Base-by-base conservation (phyloP, 495 filamentous ascomycete species). In the Aspergillus ellipticus region DNA sequence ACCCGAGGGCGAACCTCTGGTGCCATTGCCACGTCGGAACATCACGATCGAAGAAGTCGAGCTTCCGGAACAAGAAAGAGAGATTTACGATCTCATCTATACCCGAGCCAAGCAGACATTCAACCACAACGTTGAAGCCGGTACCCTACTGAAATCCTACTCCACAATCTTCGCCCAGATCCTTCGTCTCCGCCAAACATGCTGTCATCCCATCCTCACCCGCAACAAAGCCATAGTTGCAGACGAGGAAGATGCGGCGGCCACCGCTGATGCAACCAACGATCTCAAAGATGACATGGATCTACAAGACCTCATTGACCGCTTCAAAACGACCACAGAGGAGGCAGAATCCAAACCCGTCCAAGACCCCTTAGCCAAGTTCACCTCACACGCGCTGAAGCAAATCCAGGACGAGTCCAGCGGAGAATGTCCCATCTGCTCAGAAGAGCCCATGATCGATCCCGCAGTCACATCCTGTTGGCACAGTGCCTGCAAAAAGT, bases 161-260 rank as follows among this genome's bases (percentile, higher is more conserved):
- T 95, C 93, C 0, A 95, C 89, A 33, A 96, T 98, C 59, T 95
- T 98, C 61, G 95, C 95, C 1, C 94, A 98, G 69, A 95, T 98
- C 65, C 81, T 97, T 10, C 86, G 94, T 17, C 88, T 98, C 28
- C 85, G 94, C 6, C 94, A 98, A 67, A 89, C 89, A 16, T 98
- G 94, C 68, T 97, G 93, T 60, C 94, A 98, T 70, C 94, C 94
- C 0, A 74, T 89, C 16, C 79, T 98, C 17, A 92, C 92, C 2
- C 85, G 93, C 28, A 92, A 96, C 62, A 89, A 87, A 59, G 82
- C 82, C 3, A 81, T 95, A 21, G 85, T 96, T 2, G 85, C 89
- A 1, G 95, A 97, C 56, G 94, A 97, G 67, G 87, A 92, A 63
- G 87, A 87, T 56, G 92, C 89, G 0, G 88, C 85, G 8, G 85